Evolutionary conservation across 2,329 filamentous ascomycete genomes (phyloP).

Genomic region (Pseudocercospora macadamiae): DNA sequence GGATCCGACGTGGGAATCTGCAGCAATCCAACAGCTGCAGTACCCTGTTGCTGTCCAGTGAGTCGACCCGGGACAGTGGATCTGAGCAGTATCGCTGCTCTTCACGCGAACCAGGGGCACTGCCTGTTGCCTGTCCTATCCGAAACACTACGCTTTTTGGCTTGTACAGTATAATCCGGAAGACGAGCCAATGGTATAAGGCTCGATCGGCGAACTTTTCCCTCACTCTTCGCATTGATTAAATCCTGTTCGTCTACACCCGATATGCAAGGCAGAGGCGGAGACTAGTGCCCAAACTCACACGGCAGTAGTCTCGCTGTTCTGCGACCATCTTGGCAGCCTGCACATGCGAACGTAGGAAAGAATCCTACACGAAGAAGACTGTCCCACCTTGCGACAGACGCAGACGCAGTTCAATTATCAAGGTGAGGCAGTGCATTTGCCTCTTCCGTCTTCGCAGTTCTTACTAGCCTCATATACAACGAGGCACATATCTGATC

Average conservation of each 20-base stretch:
- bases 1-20: neutral
- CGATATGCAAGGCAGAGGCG: conserved; percentile 15
- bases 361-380: neutral
- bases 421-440: conserved; percentile 7
- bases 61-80: conserved; percentile 1
- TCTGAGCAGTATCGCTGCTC: neutral
- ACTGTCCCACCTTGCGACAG: neutral
- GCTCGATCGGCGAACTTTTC: conserved; percentile 1
- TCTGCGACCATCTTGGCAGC: neutral
- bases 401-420: neutral
- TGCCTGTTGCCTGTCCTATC: conserved; percentile 16
- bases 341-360: conserved; percentile 1
- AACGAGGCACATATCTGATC: neutral
- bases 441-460: neutral
- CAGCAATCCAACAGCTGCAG: neutral
- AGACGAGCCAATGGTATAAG: conserved; percentile 17
- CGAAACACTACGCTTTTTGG: conserved; percentile 15
- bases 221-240: conserved; percentile 2
- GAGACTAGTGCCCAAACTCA: conserved; percentile 4
- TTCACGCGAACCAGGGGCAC: conserved; percentile 10
- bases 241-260: conserved; percentile 9
- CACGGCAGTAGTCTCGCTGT: conserved; percentile 2
- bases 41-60: neutral
- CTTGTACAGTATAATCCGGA: conserved; percentile 6
- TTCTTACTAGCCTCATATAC: neutral